Conservation (phyloP, 129 eudicot species). For the Tanacetum coccineum region DNA sequence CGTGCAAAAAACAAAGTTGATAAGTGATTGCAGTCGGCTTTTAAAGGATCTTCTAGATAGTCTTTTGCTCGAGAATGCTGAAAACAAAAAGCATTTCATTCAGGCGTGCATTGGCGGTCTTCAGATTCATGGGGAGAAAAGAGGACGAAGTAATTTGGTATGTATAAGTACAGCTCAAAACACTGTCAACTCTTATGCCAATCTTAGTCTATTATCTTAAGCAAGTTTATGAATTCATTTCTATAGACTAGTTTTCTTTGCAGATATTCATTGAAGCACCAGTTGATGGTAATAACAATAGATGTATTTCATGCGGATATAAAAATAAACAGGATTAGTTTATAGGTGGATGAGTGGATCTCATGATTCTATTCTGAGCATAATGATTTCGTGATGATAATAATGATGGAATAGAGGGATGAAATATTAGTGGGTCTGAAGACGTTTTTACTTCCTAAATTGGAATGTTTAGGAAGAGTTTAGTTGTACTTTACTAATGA, state of each 20-base stretch:
- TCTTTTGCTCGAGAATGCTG: conserved; percentile 89
- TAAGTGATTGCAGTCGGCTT: conserved; percentile 90
- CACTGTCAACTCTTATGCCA: conserved; percentile 3
- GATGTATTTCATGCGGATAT: neutral
- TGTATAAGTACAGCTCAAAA: conserved; percentile 1
- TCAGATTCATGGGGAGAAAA: conserved; percentile 74
- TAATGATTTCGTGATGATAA: neutral
- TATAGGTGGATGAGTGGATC: neutral
- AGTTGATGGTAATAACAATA: too few relatives aligned
- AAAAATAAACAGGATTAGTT: neutral
- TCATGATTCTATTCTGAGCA: neutral
- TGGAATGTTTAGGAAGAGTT: neutral
- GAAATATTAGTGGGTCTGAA: neutral
- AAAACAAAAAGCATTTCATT: conserved; percentile 85
- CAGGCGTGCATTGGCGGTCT: conserved; percentile 94
- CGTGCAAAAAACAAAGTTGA: conserved; percentile 94
- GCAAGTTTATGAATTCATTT: conserved; percentile 9
- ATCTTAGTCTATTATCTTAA: neutral
- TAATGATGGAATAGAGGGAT: conserved; percentile 1
- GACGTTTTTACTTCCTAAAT: neutral
- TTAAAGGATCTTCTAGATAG: conserved; percentile 90
- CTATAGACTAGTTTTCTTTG: neutral
- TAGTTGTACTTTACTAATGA: neutral
- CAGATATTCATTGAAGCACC: neutral
- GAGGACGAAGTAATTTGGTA: conserved; percentile 89